phyloP scores from a whole-genome alignment of 2,329 filamentous ascomycete genomes.

The Blastomyces emzantsi region DNA sequence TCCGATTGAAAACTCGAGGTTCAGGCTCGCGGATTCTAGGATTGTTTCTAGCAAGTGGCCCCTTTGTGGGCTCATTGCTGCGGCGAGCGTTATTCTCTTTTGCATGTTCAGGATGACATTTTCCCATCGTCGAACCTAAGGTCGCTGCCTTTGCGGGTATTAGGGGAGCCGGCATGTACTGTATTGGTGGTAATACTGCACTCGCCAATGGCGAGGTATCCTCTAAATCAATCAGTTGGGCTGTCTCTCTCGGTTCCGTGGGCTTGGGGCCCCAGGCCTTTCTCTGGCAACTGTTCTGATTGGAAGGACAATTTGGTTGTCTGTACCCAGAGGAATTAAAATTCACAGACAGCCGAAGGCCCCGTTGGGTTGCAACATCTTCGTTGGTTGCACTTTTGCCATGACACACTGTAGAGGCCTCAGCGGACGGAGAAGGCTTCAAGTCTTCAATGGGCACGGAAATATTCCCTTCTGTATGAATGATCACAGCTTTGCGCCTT shows the following conservation, averaged over 20 bases:
- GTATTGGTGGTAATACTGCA: neutral
- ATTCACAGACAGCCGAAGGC: neutral
- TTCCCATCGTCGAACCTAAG: neutral
- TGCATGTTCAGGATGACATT: neutral
- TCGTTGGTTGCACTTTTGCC: neutral
- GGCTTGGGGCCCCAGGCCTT: neutral
- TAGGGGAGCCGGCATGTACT: neutral
- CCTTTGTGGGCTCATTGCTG: neutral
- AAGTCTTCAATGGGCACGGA: neutral
- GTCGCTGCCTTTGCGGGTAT: neutral
- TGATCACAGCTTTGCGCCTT: neutral
- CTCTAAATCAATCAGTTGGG: neutral
- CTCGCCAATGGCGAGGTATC: neutral
- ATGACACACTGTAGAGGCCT: neutral
- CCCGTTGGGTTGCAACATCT: neutral
- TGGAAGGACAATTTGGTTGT: neutral
- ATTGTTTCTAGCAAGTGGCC: neutral
- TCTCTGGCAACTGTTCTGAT: neutral
- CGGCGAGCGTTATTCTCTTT: neutral
- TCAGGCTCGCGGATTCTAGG: constrained; percentile 16
- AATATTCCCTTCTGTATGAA: neutral
- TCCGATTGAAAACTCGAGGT: constrained; percentile 22
- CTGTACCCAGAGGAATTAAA: neutral
- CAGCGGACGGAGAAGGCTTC: neutral
- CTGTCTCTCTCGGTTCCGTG: neutral